phyloP scores from a whole-genome alignment of 768 basidiomycete species.

The Macrolepiota dolichaula region DNA sequence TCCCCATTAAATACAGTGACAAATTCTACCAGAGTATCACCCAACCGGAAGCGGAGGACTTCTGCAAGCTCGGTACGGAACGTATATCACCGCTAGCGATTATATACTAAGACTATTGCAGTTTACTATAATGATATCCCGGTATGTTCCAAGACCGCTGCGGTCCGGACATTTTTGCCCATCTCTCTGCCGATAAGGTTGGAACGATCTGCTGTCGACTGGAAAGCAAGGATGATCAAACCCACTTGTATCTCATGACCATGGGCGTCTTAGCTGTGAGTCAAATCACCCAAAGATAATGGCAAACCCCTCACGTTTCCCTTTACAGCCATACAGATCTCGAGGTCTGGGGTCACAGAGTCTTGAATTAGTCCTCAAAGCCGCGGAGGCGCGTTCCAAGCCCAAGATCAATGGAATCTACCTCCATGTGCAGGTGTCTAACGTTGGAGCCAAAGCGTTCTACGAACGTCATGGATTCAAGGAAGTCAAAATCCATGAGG shows the following conservation, averaged over 20 bases:
- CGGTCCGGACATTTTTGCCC: constrained; percentile 9
- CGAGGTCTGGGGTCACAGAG: constrained; percentile 71
- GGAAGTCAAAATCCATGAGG: constrained; percentile 59
- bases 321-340: constrained; percentile 76
- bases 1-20: constrained; percentile 87
- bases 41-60: constrained; percentile 74
- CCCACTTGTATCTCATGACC: constrained; percentile 81
- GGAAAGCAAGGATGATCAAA: constrained; percentile 59
- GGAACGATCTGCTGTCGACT: constrained; percentile 85
- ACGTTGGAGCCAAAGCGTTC: constrained; percentile 71
- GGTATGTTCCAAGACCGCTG: constrained; percentile 26
- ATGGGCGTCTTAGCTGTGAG: constrained; percentile 87
- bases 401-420: constrained; percentile 69
- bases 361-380: constrained; percentile 62
- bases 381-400: constrained; percentile 56
- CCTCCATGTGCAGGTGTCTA: constrained; percentile 86
- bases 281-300: constrained; percentile 13
- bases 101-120: constrained; percentile 24
- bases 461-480: constrained; percentile 83
- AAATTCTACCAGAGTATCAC: constrained; percentile 84
- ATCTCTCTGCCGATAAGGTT: constrained; percentile 37
- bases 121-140: constrained; percentile 95
- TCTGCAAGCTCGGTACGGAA: constrained; percentile 82
- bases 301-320: constrained; percentile 2
- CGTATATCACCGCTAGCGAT: constrained; percentile 13